phyloP scores from a whole-genome alignment of 2,329 filamentous ascomycete species.

The Xylariomycetidae sp. region DNA sequence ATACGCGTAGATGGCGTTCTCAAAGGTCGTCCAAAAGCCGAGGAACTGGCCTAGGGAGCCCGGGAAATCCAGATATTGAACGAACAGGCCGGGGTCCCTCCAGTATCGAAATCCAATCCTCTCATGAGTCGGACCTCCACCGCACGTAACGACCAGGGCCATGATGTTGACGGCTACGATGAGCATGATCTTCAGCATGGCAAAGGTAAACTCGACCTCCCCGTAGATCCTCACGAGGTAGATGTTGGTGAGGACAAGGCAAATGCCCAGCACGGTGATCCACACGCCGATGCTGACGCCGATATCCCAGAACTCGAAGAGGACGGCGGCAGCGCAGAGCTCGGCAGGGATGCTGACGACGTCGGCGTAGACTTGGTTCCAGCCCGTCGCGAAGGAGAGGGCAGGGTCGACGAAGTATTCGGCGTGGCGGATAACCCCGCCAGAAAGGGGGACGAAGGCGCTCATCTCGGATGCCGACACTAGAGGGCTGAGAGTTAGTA shows the following conservation, averaged over 20 bases:
- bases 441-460: constrained; percentile 31
- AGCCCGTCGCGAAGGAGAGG: constrained; percentile 26
- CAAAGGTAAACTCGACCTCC: no score
- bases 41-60: no score
- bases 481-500: background rate
- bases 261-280: no score
- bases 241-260: no score
- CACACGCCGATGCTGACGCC: constrained; percentile 21
- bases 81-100: no score
- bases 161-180: no score
- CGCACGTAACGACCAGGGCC: no score
- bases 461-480: constrained; percentile 32
- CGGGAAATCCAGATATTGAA: no score
- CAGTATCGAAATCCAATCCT: no score
- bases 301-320: constrained; percentile 14
- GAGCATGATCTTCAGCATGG: no score
- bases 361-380: constrained; percentile 31
- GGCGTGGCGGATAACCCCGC: constrained; percentile 31
- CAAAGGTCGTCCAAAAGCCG: constrained; percentile 32
- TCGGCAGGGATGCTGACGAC: constrained; percentile 29
- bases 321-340: constrained; percentile 26
- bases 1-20: constrained; percentile 26
- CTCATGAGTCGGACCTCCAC: no score
- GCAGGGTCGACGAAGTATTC: constrained; percentile 33
- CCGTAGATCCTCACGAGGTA: no score